These are phyloP conservation scores for Cercospora nicotianae DNA, from an alignment of 2,329 filamentous ascomycete genomes.

Conservation along the genomic window DNA sequence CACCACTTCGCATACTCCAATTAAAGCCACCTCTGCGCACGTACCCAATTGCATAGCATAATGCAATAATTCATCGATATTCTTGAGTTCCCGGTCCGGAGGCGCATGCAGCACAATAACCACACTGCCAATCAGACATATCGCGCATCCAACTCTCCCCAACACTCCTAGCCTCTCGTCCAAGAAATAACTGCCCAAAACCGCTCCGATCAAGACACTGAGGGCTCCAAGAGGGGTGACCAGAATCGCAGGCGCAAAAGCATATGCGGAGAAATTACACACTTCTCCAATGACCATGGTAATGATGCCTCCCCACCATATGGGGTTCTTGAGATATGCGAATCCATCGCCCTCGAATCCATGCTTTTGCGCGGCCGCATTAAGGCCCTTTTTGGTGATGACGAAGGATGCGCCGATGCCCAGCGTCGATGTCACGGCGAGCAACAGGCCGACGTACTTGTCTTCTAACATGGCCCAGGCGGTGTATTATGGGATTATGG, in stretches of 20 bases:
- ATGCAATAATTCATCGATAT: constrained; percentile 85
- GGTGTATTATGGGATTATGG: not conserved
- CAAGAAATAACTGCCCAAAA: constrained; percentile 91
- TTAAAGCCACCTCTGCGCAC: constrained; percentile 27
- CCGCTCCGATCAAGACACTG: constrained; percentile 89
- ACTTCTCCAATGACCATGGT: constrained; percentile 90
- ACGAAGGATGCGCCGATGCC: constrained; percentile 82
- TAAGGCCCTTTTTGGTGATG: constrained; percentile 97
- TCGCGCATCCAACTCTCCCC: constrained; percentile 92
- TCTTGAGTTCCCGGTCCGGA: constrained; percentile 85
- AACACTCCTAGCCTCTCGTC: constrained; percentile 85
- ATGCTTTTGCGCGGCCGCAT: constrained; percentile 85
- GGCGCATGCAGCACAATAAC: constrained; percentile 98
- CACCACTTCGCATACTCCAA: not conserved
- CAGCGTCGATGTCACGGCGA: constrained; percentile 73
- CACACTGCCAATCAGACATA: constrained; percentile 91
- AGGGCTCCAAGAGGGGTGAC: constrained; percentile 93
- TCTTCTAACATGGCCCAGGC: constrained; percentile 35
- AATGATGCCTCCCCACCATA: constrained; percentile 94
- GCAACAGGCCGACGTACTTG: constrained; percentile 73
- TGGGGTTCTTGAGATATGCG: constrained; percentile 87
- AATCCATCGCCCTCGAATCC: constrained; percentile 97
- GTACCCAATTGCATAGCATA: constrained; percentile 89
- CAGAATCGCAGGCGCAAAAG: constrained; percentile 96
- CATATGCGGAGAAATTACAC: constrained; percentile 97